phyloP scores from a whole-genome alignment of 2,329 filamentous ascomycete species.

The Kalaharituber pfeilii region DNA sequence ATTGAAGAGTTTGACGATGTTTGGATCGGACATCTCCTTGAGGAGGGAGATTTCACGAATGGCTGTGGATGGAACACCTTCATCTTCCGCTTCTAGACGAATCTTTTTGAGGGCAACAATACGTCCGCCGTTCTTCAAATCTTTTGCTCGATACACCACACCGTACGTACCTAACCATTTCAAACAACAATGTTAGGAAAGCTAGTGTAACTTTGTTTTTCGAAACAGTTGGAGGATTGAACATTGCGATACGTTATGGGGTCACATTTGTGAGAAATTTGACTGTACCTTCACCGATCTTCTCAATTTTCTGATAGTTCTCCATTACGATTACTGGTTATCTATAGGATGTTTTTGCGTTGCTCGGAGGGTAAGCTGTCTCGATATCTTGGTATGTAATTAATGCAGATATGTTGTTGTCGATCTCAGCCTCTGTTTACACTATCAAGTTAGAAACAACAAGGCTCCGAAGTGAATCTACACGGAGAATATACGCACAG shows the following conservation, averaged over 20 bases:
- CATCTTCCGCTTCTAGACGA: constrained; percentile 83
- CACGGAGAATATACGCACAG: too few species aligned
- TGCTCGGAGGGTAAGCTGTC: too few species aligned
- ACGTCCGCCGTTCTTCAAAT: constrained; percentile 62
- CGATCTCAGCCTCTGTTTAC: too few species aligned
- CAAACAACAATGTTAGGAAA: too few species aligned
- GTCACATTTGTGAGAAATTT: neutral
- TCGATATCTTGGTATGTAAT: too few species aligned
- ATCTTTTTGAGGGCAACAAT: constrained; percentile 94
- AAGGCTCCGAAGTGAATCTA: too few species aligned
- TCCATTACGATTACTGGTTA: constrained; percentile 43
- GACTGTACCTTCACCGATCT: constrained; percentile 74
- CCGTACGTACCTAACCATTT: constrained; percentile 90
- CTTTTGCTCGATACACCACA: constrained; percentile 85
- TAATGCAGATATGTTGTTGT: too few species aligned
- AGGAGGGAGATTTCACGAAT: constrained; percentile 88
- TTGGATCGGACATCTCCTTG: constrained; percentile 85
- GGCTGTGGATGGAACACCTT: constrained; percentile 79
- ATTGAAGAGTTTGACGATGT: constrained; percentile 74
- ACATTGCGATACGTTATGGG: neutral
- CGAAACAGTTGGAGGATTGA: neutral
- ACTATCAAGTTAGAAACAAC: too few species aligned
- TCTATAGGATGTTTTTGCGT: too few species aligned
- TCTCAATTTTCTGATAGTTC: constrained; percentile 92
- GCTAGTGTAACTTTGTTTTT: neutral